These are phyloP conservation scores for Alternaria gaisen DNA, from an alignment of 2,329 filamentous ascomycete genomes.

Conservation along the genomic window DNA sequence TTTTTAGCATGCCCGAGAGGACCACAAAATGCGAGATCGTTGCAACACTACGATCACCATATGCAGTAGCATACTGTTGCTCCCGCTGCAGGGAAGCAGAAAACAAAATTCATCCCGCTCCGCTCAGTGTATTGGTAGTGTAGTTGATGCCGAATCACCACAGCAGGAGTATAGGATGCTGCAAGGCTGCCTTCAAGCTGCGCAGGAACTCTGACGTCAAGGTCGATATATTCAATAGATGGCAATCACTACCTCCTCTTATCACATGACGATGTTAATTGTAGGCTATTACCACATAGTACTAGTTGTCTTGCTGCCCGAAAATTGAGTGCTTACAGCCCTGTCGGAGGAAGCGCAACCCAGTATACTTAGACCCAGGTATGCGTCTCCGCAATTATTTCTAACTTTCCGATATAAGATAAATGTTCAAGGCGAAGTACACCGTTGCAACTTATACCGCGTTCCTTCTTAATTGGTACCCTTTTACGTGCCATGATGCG, in stretches of 20 bases:
- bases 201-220: neutral
- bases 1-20: neutral
- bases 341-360: neutral
- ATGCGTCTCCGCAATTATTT: conserved; percentile 2
- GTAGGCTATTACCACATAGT: neutral
- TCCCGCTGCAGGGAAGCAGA: neutral
- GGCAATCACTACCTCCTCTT: neutral
- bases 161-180: neutral
- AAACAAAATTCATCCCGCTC: neutral
- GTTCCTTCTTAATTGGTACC: neutral
- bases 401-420: neutral
- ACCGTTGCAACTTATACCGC: neutral
- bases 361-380: neutral
- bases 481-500: neutral
- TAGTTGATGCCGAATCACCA: neutral
- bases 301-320: neutral
- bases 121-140: neutral
- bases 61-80: neutral
- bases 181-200: neutral
- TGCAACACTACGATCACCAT: neutral
- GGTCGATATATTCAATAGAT: neutral
- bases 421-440: neutral
- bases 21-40: neutral
- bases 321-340: neutral
- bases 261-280: neutral